Conservation (phyloP, 2,329 filamentous ascomycete species). For the Cordyceps militaris region DNA sequence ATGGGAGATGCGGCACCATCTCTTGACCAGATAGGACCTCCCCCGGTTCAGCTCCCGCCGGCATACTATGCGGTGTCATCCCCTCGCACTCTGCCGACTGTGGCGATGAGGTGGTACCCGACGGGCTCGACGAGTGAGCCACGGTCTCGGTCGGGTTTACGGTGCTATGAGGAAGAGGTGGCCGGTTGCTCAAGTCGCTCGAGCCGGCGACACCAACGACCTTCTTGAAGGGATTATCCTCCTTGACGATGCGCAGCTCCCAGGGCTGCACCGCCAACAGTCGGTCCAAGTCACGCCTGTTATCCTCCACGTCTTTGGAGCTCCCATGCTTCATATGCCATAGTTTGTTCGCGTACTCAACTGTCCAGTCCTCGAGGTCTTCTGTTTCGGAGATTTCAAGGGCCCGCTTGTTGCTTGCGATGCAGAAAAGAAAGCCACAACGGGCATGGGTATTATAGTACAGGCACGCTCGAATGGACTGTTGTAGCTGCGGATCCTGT, state of each 20-base stretch:
- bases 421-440: background rate
- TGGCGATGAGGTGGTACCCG: too few species aligned
- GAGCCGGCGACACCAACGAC: too few species aligned
- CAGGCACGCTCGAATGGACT: background rate
- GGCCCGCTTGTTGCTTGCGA: background rate
- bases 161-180: too few species aligned
- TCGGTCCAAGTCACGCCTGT: background rate
- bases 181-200: background rate
- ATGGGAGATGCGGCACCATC: background rate
- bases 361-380: background rate
- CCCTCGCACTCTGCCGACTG: background rate
- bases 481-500: background rate
- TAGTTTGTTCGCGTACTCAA: background rate
- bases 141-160: too few species aligned
- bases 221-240: background rate
- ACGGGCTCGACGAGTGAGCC: too few species aligned
- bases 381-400: background rate
- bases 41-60: background rate
- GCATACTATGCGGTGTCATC: background rate
- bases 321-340: background rate
- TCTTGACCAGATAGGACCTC: background rate
- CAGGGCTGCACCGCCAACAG: too few species aligned
- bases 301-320: background rate
- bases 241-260: background rate
- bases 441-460: background rate